phyloP scores from a whole-genome alignment of 192 early-diverging fungal species.

The Allomyces javanicus region DNA sequence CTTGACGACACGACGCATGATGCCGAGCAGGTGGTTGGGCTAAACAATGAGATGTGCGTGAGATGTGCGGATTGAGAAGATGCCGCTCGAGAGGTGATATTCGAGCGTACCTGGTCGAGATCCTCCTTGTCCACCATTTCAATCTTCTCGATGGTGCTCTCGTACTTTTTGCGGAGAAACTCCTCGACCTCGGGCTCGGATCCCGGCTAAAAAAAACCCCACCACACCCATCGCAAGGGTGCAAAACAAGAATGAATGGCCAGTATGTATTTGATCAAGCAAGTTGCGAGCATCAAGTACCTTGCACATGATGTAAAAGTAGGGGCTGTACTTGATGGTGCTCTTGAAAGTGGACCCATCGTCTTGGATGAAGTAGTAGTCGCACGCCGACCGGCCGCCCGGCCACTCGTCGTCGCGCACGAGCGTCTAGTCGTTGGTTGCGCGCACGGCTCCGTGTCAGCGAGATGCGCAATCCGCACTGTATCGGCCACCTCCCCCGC shows the following conservation, averaged over 20 bases:
- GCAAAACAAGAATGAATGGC: neutral
- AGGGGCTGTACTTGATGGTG: constrained; percentile 67
- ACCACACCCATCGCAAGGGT: neutral
- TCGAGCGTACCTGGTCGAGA: constrained; percentile 40
- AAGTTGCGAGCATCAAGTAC: constrained; percentile 12
- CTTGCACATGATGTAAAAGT: constrained; percentile 75
- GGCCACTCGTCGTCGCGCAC: constrained; percentile 42
- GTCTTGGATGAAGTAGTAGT: constrained; percentile 84
- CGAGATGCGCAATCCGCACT: constrained; percentile 6
- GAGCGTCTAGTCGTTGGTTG: constrained; percentile 23
- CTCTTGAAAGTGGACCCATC: constrained; percentile 75
- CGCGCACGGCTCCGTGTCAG: neutral
- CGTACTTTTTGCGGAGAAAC: constrained; percentile 50
- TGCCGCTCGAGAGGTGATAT: neutral
- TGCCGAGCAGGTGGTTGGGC: constrained; percentile 77
- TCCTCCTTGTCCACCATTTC: constrained; percentile 57
- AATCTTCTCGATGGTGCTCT: constrained; percentile 41
- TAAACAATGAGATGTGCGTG: constrained; percentile 8
- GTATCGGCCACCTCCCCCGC: neutral
- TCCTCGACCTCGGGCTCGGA: constrained; percentile 70
- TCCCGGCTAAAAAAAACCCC: constrained; percentile 22
- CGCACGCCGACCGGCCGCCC: constrained; percentile 50
- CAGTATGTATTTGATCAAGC: constrained; percentile 1
- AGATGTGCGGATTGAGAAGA: neutral
- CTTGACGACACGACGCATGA: constrained; percentile 48